Percentiles rank a stretch among this genome's conserved stretches.
These are phyloP conservation scores for Ajuga chamaepitys DNA, from an alignment of 257 asterid species.

Conservation along the genomic window DNA sequence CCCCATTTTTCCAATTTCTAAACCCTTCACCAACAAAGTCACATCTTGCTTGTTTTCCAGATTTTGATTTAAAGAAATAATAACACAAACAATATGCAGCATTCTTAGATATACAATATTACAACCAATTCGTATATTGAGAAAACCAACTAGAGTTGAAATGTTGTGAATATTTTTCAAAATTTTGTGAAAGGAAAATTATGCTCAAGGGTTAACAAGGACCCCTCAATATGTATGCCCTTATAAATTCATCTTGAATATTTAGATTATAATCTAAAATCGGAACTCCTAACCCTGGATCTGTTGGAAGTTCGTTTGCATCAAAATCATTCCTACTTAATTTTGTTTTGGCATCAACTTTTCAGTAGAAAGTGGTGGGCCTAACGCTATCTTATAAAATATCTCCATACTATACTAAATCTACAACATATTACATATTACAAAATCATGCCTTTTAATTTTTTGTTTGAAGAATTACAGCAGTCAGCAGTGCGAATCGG, in stretches of 20 bases:
- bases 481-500: too few species aligned
- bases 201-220: background rate
- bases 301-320: background rate
- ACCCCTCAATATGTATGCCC: background rate
- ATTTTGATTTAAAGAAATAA: too few species aligned
- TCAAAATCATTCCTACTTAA: background rate
- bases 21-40: too few species aligned
- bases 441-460: too few species aligned
- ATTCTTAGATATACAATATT: background rate
- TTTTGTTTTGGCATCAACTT: background rate
- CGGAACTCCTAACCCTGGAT: background rate
- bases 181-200: background rate
- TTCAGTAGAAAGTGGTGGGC: background rate
- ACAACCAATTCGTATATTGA: too few species aligned
- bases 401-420: too few species aligned
- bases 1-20: too few species aligned
- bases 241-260: background rate
- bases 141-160: background rate
- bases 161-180: background rate
- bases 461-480: too few species aligned
- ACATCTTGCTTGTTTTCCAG: too few species aligned
- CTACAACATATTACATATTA: too few species aligned
- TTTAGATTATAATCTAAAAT: background rate
- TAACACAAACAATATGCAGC: too few species aligned
- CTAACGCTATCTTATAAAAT: background rate